These are phyloP conservation scores for Calonectria ilicicola DNA, from an alignment of 2,329 filamentous ascomycete species.

Conservation along the genomic window DNA sequence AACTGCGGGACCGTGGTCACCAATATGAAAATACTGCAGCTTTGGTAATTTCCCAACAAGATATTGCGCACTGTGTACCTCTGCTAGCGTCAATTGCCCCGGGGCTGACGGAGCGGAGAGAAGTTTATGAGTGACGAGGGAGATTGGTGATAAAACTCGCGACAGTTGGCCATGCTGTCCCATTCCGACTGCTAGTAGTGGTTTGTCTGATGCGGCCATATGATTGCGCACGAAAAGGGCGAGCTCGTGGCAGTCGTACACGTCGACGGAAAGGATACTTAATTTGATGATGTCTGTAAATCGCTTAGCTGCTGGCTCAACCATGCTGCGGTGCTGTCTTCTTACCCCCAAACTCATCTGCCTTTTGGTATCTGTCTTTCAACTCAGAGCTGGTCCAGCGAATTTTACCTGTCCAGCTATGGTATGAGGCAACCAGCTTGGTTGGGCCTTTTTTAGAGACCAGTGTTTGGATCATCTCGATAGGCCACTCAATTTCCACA, in stretches of 20 bases:
- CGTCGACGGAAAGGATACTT: slow-evolving; percentile 5
- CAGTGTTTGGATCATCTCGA: background rate
- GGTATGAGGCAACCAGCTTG: slow-evolving; percentile 6
- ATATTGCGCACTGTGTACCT: background rate
- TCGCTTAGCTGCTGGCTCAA: background rate
- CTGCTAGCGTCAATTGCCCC: slow-evolving; percentile 3
- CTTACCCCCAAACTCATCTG: background rate
- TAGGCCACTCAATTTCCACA: slow-evolving; percentile 17
- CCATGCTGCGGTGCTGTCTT: no score
- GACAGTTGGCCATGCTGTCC: slow-evolving; percentile 13
- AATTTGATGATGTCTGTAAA: slow-evolving; percentile 17
- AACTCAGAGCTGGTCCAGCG: slow-evolving; percentile 1
- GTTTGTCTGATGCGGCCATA: background rate
- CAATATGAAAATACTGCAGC: background rate
- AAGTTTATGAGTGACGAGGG: slow-evolving; percentile 8
- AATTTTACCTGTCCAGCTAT: background rate
- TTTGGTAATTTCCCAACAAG: background rate
- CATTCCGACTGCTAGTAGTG: slow-evolving; percentile 15
- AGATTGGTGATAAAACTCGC: slow-evolving; percentile 9
- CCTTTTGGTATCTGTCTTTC: background rate
- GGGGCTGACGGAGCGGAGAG: slow-evolving; percentile 13
- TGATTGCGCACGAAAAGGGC: slow-evolving; percentile 2
- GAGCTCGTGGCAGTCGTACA: slow-evolving; percentile 11
- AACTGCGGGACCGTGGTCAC: background rate
- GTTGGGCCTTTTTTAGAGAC: background rate